These are phyloP conservation scores for Colletotrichum tropicale DNA, from an alignment of 2,329 filamentous ascomycete species.

Conservation along the genomic window DNA sequence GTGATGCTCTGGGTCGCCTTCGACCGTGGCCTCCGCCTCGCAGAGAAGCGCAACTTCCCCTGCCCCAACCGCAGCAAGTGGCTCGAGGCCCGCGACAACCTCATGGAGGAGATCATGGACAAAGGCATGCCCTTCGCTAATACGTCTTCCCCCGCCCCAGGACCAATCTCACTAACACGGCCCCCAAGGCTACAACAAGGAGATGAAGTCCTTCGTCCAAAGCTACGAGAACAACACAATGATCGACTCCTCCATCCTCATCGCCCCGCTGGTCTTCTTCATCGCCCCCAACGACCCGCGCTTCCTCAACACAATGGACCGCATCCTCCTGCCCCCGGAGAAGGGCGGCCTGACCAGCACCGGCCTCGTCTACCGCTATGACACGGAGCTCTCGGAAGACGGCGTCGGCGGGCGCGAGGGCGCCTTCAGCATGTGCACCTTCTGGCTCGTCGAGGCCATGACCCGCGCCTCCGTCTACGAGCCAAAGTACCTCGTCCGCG, in stretches of 20 bases:
- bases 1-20: constrained; percentile 85
- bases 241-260: constrained; percentile 76
- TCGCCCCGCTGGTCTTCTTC: constrained; percentile 81
- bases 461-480: constrained; percentile 71
- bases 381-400: constrained; percentile 71
- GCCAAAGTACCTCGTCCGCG: constrained; percentile 63
- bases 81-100: constrained; percentile 67
- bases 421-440: constrained; percentile 82
- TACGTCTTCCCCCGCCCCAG: accelerated
- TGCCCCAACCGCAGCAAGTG: constrained; percentile 73
- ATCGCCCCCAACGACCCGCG: constrained; percentile 78
- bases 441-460: constrained; percentile 82
- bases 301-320: constrained; percentile 74
- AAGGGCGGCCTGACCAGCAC: constrained; percentile 78
- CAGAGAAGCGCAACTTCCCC: constrained; percentile 77
- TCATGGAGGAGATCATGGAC: constrained; percentile 81
- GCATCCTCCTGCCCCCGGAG: constrained; percentile 73
- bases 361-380: constrained; percentile 77
- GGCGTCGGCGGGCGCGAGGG: constrained; percentile 78
- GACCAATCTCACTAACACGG: neutral
- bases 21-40: constrained; percentile 74
- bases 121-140: constrained; percentile 36
- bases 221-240: constrained; percentile 75
- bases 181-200: constrained; percentile 66
- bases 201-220: constrained; percentile 74